phyloP scores from a whole-genome alignment of 345 rosid genomes.

The Murraya paniculata region DNA sequence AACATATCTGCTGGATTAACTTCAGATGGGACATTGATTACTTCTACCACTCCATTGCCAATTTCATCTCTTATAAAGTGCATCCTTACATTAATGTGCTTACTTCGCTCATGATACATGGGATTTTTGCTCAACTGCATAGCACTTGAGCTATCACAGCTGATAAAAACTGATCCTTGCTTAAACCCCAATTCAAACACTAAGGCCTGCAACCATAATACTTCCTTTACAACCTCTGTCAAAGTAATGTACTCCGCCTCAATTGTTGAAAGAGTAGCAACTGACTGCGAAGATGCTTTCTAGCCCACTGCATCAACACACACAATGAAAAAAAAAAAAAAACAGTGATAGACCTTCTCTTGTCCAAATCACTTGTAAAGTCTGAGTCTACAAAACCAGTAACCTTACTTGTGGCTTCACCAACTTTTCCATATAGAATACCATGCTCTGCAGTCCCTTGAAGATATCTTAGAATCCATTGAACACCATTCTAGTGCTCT shows the following conservation, averaged over 20 bases:
- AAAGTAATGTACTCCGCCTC: neutral
- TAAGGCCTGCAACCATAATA: neutral
- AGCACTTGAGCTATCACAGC: neutral
- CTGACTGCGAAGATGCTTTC: neutral
- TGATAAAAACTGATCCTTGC: neutral
- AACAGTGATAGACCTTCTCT: neutral
- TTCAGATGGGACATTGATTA: no score
- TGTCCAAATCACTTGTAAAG: neutral
- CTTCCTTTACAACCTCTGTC: neutral
- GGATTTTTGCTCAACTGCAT: neutral
- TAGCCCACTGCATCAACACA: neutral
- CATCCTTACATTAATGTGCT: no score
- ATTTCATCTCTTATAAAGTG: neutral
- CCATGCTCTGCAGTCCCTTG: neutral
- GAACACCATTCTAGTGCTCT: no score
- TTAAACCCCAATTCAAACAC: neutral
- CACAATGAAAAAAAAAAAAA: rapidly evolving
- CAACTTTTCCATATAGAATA: rapidly evolving
- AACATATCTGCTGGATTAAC: neutral
- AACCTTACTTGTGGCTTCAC: rapidly evolving
- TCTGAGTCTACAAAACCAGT: neutral
- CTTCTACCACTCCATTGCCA: rapidly evolving
- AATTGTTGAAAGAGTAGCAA: neutral
- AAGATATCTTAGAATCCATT: neutral
- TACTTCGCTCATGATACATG: neutral